Evolutionary conservation across 192 early-diverging fungal genomes (phyloP).

Genomic region (Endogone sp.): DNA sequence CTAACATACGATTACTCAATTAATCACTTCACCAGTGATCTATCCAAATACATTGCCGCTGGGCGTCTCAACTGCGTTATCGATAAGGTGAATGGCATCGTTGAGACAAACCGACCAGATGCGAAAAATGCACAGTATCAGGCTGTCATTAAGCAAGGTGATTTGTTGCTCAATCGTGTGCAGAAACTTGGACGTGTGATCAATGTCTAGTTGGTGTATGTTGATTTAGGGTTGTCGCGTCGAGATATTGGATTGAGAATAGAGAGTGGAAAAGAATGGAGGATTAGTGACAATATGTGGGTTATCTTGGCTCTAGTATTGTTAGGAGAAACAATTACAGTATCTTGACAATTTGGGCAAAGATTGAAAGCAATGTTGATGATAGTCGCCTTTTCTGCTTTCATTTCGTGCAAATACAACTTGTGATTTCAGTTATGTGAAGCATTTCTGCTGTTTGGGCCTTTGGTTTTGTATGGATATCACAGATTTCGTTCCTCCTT

Average conservation of each 20-base stretch:
- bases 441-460: no score
- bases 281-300: not conserved
- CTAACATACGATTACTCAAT: not conserved
- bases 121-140: constrained; percentile 99
- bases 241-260: no score
- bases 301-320: not conserved
- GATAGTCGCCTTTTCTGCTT: no score
- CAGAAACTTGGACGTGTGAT: constrained; percentile 96
- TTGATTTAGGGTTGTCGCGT: not conserved
- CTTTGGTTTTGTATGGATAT: no score
- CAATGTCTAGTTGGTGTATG: constrained; percentile 57
- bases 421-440: no score
- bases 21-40: constrained; percentile 55
- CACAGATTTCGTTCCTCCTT: no score
- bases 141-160: constrained; percentile 93
- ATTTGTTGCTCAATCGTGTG: constrained; percentile 89
- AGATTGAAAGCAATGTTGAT: no score
- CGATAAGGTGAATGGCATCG: constrained; percentile 97
- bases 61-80: constrained; percentile 98
- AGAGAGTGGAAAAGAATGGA: no score
- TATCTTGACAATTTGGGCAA: no score
- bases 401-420: no score
- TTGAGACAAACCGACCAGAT: constrained; percentile 97
- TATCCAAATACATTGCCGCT: constrained; percentile 92
- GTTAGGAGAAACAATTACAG: no score